phyloP scores from a whole-genome alignment of 108 stramenopile genomes.

The Mayamaea pseudoterrestris region DNA sequence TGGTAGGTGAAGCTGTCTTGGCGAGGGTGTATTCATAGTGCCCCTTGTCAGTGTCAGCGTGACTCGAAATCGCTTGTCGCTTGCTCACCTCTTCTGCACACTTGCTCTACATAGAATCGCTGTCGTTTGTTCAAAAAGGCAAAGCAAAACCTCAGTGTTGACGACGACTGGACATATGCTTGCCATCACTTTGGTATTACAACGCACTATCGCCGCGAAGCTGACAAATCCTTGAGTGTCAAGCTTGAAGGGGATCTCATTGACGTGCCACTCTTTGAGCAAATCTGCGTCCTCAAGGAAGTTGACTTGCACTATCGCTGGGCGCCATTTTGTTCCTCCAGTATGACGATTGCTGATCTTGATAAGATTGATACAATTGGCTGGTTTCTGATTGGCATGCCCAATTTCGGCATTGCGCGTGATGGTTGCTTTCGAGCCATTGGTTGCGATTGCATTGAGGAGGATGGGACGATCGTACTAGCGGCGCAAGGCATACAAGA shows the following conservation, averaged over 20 bases:
- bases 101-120: slow-evolving; percentile 12
- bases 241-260: slow-evolving; percentile 67
- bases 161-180: slow-evolving; percentile 45
- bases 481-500: slow-evolving; percentile 67
- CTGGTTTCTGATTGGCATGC: slow-evolving; percentile 62
- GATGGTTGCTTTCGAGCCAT: slow-evolving; percentile 75
- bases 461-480: slow-evolving; percentile 69
- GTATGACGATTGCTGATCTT: slow-evolving; percentile 54
- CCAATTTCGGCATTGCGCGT: slow-evolving; percentile 48
- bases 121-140: slow-evolving; percentile 23
- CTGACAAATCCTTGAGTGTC: slow-evolving; percentile 52
- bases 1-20: slow-evolving; percentile 14
- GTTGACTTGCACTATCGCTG: slow-evolving; percentile 80
- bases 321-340: slow-evolving; percentile 75
- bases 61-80: not conserved
- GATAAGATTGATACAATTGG: slow-evolving; percentile 80
- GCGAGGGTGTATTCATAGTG: too few species aligned
- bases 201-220: slow-evolving; percentile 65
- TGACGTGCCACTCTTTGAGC: slow-evolving; percentile 80
- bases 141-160: slow-evolving; percentile 19
- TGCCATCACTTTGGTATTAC: slow-evolving; percentile 71
- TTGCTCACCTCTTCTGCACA: slow-evolving; percentile 1
- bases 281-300: slow-evolving; percentile 82
- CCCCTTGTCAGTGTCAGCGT: too few species aligned
- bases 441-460: slow-evolving; percentile 84